These are phyloP conservation scores for Elongisporangium prolatum DNA, from an alignment of 352 stramenopile species.

Conservation along the genomic window DNA sequence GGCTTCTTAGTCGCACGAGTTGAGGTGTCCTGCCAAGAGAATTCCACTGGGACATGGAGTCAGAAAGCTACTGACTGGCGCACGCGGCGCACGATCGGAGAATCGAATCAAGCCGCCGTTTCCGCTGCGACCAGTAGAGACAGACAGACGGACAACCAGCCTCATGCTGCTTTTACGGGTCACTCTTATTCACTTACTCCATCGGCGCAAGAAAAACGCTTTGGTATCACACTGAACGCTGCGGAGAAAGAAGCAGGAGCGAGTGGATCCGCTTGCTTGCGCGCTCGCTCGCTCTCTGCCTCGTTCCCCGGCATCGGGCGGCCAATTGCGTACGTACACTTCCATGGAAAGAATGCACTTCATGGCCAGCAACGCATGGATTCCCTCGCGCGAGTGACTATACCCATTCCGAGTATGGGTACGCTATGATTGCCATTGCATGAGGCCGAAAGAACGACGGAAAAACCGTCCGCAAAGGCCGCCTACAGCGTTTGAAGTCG, in stretches of 20 bases:
- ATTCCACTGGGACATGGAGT: background rate
- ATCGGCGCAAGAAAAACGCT: background rate
- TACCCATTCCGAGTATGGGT: background rate
- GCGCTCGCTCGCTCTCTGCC: background rate
- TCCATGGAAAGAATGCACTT: background rate
- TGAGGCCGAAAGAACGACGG: background rate
- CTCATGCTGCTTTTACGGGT: background rate
- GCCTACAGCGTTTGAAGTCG: background rate
- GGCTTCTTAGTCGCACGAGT: background rate
- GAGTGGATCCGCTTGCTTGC: background rate
- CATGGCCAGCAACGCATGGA: background rate
- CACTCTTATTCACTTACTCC: background rate
- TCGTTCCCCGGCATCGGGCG: background rate
- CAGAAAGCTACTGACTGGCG: background rate
- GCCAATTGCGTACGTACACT: background rate
- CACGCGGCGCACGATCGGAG: background rate
- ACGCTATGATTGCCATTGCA: background rate
- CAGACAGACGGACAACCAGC: background rate
- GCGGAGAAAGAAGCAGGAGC: background rate
- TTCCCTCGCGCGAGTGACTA: background rate
- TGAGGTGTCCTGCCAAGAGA: background rate
- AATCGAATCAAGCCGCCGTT: background rate
- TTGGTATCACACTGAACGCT: background rate
- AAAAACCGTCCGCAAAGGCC: background rate
- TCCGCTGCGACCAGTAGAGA: background rate